Evolutionary conservation across 2,329 filamentous ascomycete species (phyloP), one percentile per base, ranked within the genome.

Genomic region (Myriosclerotinia scirpicola): DNA sequence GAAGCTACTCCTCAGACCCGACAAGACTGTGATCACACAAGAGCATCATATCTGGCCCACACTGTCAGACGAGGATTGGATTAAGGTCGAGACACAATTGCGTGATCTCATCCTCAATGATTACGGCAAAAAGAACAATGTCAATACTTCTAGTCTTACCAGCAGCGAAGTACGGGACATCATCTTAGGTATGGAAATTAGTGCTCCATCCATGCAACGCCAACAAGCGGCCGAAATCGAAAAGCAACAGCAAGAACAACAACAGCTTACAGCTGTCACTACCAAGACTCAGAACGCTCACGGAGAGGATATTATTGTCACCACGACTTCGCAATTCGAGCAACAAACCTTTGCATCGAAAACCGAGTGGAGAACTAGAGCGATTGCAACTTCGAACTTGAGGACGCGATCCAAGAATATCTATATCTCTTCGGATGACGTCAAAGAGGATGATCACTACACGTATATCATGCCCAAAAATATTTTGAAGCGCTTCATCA

Each of bases 381-480:
- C 95, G 42, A 97, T 99, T 76, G 96, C 95, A 11, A 97, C 95
- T 2, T 96, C 93, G 34, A 99, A 99, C 78, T 82, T 99, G 70
- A 90, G 94, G 55, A 97, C 93, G 58, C 85, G 95, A 71, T 87
- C 95, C 60, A 99, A 98, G 84, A 97, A 99, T 80, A 97, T 99
- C 75, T 99, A 98, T 79, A 96, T 99, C 73, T 97, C 95, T 9
- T 95, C 93, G 0, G 93, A 97, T 64, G 95, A 98, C 76, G 91
- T 94, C 71, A 91, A 93, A 64, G 87, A 95, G 70, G 93, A 97
- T 68, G 92, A 93, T 50, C 85, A 88, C 74, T 90, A 91, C 76
- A 99, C 94, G 0, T 99, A 98, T 75, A 91, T 99, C 75, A 97
- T 99, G 92, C 95, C 95, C 0, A 99, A 98, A 86, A 99, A 99